Percentiles rank a stretch among this genome's conserved stretches.
phyloP scores from a whole-genome alignment of 495 filamentous ascomycete species.

The Neurospora sp. region DNA sequence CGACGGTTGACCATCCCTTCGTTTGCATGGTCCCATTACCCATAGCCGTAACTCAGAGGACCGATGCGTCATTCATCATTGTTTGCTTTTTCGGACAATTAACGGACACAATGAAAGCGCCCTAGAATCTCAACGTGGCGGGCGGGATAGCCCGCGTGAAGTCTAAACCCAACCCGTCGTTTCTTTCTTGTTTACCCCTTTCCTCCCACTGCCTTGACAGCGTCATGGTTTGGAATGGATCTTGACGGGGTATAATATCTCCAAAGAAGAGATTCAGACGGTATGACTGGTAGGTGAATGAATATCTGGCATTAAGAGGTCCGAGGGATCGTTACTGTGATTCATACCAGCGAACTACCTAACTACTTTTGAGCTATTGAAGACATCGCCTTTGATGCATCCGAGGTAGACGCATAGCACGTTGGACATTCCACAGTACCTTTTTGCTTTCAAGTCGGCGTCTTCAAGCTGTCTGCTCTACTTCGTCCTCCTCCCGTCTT shows the following conservation, averaged over 20 bases:
- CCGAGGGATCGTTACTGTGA: neutral
- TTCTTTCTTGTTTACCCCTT: neutral
- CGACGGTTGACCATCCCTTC: neutral
- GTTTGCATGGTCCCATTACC: neutral
- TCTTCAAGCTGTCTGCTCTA: neutral
- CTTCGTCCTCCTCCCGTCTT: neutral
- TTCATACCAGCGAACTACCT: neutral
- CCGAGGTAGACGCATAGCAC: neutral
- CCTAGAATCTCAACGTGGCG: neutral
- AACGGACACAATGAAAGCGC: neutral
- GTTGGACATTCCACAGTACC: neutral
- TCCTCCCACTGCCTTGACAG: neutral
- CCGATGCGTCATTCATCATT: neutral
- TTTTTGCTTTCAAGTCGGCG: neutral
- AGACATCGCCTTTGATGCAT: neutral
- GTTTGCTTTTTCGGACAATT: neutral
- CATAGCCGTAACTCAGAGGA: neutral
- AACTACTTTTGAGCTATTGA: neutral
- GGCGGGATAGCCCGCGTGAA: neutral
- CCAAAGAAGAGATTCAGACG: neutral
- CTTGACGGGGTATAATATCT: neutral
- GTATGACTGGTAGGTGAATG: neutral
- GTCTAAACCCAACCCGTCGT: neutral
- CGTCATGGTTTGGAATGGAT: neutral
- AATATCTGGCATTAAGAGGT: neutral